Evolutionary conservation across 2,329 filamentous ascomycete genomes (phyloP), one percentile per base, ranked within the genome.

Genomic region (Fusarium sp.): DNA sequence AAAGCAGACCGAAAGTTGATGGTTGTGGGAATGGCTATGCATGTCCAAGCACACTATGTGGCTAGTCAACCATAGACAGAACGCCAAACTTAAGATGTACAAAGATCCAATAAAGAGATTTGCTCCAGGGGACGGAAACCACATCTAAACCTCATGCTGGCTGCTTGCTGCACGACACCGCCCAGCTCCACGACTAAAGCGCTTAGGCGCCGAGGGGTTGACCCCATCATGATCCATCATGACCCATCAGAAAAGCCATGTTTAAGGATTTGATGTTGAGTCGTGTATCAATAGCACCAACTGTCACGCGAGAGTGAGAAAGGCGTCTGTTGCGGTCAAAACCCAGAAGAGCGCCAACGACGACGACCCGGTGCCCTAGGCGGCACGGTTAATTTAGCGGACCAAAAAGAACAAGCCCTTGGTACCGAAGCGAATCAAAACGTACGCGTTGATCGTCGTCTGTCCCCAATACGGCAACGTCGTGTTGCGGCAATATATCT

Each of bases 291-390:
- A 55, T 31, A 51, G 45, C 43, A 45, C 43, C 49, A 38, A 26
- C 57, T 34, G 63, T 64, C 62, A 69, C 50, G 53, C 49, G 57
- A 70, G 62, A 70, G 62, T 67, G 49, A 51, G 49, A 47, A 53
- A 59, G 53, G 54, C 64, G 46, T 66, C 64, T 58, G 22, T 67
- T 70, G 62, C 50, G 67, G 67, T 70, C 66, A 70, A 66, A 49
- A 61, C 17, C 34, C 9, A 33, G 21, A 28, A 47, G 21, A 62
- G 43, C 56, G 52, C 57, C 65, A 66, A 55, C 43, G 57, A 49
- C 38, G 51, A 46, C 39, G 56, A 52, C 31, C 62, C 67, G 63
- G 46, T 53, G 42, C 47, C 61, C 38, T 52, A 51, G 56, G 49
- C 50, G 36, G 54, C 38, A 51, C 39, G 40, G 46, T 44, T 36